phyloP scores from a whole-genome alignment of 202 grass and related monocot genomes.

The Alloteropsis angusta region DNA sequence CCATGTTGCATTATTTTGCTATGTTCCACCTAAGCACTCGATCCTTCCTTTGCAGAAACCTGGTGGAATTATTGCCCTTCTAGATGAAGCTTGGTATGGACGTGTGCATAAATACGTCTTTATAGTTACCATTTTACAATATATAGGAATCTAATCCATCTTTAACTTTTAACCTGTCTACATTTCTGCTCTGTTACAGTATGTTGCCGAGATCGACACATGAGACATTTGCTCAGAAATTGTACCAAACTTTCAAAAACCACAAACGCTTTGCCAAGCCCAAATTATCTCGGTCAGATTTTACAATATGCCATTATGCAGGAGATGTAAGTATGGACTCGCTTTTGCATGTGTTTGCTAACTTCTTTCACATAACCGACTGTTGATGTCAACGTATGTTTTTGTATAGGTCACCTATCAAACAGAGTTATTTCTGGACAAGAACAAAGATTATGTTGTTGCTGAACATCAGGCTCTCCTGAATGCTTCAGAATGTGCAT shows the following conservation, averaged over 20 bases:
- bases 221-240: constrained; percentile 92
- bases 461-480: constrained; percentile 88
- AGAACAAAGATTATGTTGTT: constrained; percentile 99
- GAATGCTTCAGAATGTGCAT: constrained; percentile 67
- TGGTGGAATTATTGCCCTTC: constrained; percentile 93
- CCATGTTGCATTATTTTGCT: neutral
- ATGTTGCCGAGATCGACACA: constrained; percentile 96
- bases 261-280: constrained; percentile 81
- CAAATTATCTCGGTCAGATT: constrained; percentile 84
- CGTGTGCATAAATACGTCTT: constrained; percentile 22
- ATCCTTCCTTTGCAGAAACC: constrained; percentile 75
- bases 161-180: constrained; percentile 10
- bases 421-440: constrained; percentile 88
- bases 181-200: constrained; percentile 41
- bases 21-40: constrained; percentile 1
- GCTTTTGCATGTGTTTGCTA: constrained; percentile 13
- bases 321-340: constrained; percentile 71
- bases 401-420: constrained; percentile 82
- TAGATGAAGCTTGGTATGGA: constrained; percentile 91
- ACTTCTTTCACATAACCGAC: constrained; percentile 1
- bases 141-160: constrained; percentile 11
- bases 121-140: constrained; percentile 14
- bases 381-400: constrained; percentile 14
- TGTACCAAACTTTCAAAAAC: constrained; percentile 95
- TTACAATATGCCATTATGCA: constrained; percentile 92